phyloP scores from a whole-genome alignment of 176 grass and related monocot genomes.

The Panicum miliaceum region DNA sequence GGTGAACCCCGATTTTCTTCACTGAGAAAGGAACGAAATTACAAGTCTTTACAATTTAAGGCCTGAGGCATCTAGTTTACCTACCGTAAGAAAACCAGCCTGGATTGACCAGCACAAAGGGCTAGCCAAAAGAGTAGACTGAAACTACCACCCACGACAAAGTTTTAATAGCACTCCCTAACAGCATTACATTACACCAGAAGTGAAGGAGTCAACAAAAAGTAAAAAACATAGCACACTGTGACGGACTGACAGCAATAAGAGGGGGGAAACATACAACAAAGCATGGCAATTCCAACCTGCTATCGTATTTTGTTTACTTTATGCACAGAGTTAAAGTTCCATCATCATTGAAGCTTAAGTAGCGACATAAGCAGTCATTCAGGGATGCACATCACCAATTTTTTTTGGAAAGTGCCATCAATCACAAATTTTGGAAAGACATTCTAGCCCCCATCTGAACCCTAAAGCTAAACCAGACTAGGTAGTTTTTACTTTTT shows the following conservation, averaged over 20 bases:
- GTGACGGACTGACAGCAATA: neutral
- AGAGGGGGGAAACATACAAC: neutral
- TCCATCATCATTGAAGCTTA: conserved; percentile 66
- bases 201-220: too few species aligned
- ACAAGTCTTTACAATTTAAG: too few species aligned
- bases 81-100: too few species aligned
- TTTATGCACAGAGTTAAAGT: conserved; percentile 70
- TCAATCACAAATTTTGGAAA: neutral
- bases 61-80: too few species aligned
- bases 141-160: too few species aligned
- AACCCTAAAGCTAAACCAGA: neutral
- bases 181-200: too few species aligned
- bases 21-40: too few species aligned
- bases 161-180: too few species aligned
- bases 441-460: neutral
- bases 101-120: too few species aligned
- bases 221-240: neutral
- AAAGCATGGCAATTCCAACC: conserved; percentile 40
- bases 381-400: neutral
- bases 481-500: neutral
- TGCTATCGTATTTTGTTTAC: conserved; percentile 76
- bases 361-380: neutral
- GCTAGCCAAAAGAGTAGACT: too few species aligned
- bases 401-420: neutral
- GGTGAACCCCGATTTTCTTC: too few species aligned